Conservation (phyloP, 805 yeast species). For the Starmerella vaccinii region DNA sequence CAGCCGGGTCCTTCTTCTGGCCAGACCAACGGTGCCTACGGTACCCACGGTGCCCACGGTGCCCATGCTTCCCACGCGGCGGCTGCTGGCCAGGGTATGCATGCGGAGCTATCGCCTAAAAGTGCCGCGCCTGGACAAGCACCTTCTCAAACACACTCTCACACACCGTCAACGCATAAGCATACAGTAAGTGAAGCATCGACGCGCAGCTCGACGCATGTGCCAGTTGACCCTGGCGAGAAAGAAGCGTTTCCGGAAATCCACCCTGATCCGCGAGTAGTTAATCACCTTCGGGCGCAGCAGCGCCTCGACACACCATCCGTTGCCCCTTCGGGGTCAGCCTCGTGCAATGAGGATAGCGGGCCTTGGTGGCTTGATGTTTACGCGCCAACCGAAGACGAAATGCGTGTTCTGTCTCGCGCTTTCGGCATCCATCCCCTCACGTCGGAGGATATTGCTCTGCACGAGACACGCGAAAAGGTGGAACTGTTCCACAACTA, state of each 20-base stretch:
- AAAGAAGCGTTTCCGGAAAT: conserved; percentile 12
- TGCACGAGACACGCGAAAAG: conserved; percentile 95
- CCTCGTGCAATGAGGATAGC: conserved; percentile 32
- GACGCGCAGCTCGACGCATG: background rate
- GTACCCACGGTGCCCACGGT: no score
- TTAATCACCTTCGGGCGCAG: background rate
- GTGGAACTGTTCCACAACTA: conserved; percentile 83
- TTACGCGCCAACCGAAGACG: conserved; percentile 84
- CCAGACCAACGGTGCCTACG: no score
- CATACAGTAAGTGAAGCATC: background rate
- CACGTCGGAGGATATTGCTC: conserved; percentile 92
- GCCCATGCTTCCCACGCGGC: no score
- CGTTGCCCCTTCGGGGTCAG: conserved; percentile 1
- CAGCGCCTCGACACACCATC: background rate
- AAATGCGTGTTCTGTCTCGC: conserved; percentile 82
- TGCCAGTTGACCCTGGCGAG: conserved; percentile 8
- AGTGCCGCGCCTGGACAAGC: background rate
- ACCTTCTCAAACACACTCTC: background rate
- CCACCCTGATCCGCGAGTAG: conserved; percentile 9
- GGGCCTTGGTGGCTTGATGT: conserved; percentile 97
- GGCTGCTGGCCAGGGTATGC: background rate
- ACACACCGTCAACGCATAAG: background rate
- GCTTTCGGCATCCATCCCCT: conserved; percentile 96
- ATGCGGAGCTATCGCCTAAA: background rate
- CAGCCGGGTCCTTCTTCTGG: background rate